These are phyloP conservation scores for Neurospora terricola DNA, from an alignment of 495 filamentous ascomycete species.

Conservation along the genomic window DNA sequence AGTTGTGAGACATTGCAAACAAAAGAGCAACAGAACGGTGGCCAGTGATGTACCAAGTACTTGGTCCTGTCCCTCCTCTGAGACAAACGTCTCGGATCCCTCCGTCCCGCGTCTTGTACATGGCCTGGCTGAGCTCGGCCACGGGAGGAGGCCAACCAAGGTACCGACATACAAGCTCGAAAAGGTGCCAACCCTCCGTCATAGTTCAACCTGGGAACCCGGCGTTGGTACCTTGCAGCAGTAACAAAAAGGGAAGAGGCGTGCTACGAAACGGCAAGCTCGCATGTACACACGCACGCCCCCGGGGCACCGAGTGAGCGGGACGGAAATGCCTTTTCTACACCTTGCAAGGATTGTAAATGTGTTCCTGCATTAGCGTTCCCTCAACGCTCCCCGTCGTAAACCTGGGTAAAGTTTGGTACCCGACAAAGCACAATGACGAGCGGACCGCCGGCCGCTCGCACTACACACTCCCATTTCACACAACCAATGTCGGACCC, in stretches of 20 bases:
- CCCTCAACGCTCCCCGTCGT: background rate
- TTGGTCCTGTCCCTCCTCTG: background rate
- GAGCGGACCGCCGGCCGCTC: background rate
- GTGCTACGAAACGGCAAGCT: background rate
- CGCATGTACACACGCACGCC: background rate
- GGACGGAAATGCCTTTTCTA: background rate
- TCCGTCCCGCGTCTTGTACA: background rate
- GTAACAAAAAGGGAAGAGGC: background rate
- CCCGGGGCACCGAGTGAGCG: background rate
- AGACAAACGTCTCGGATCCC: background rate
- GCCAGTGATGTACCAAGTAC: background rate
- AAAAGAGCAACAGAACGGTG: background rate
- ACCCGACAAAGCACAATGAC: background rate
- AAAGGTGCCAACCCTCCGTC: background rate
- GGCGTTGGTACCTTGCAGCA: background rate
- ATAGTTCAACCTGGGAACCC: background rate
- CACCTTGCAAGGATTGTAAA: background rate
- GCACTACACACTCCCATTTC: background rate
- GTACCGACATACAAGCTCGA: background rate
- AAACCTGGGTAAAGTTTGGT: background rate
- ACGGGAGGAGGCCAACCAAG: background rate
- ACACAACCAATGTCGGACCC: background rate
- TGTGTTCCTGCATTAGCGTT: background rate
- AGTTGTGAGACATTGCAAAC: background rate
- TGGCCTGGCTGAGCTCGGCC: background rate